Base-by-base conservation (phyloP, 2,329 filamentous ascomycete genomes). In the Penicillium hordei region DNA sequence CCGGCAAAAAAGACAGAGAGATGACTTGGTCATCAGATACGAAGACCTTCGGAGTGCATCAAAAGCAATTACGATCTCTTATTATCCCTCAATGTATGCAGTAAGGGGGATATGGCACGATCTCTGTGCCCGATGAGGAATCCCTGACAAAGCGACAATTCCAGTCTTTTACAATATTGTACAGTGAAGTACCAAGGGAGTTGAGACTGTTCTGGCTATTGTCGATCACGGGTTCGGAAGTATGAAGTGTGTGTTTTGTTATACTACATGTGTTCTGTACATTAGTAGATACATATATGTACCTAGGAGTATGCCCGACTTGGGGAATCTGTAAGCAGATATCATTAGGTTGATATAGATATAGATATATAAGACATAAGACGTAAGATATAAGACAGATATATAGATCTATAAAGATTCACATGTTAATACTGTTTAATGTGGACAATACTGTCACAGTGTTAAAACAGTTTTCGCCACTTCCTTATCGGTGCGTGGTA, bases 401-500 rank as follows among this genome's bases (percentile, higher is more conserved):
- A 27, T 43, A 27, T 17, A 13, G 19, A 2, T n/a, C 43, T 31
- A 45, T 3, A 9, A 21, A 27, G 13, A 38, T 40, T 31, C 38
- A 52, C 39, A 9, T 51, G 38, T 51, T 39, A 21, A 39, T 21
- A 10, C 31, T 33, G 12, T 33, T 38, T n/a, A 36, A 17, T 36
- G 34, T 34, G 33, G 33, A n/a, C 34, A 33, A 33, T 33, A 33
- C 31, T 10, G 9, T 29, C 9, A 33, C 5, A 6, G 33, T 17
- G 33, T 39, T 12, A 4, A 15, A 19, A 21, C n/a, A 6, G 21
- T 15, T 34, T 34, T 52, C 31, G 50, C 39, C 50, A 45, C 50
- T 27, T 43, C 15, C 36, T 43, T 51, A 52, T 52, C 50, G 40
- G 50, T 52, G 39, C 39, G 50, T 52, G 50, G 50, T 52, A 45